A percentile compares a stretch with the other conserved stretches of the same genome.
Evolutionary conservation across 768 basidiomycete genomes (phyloP).

Genomic region (Trametes maxima): DNA sequence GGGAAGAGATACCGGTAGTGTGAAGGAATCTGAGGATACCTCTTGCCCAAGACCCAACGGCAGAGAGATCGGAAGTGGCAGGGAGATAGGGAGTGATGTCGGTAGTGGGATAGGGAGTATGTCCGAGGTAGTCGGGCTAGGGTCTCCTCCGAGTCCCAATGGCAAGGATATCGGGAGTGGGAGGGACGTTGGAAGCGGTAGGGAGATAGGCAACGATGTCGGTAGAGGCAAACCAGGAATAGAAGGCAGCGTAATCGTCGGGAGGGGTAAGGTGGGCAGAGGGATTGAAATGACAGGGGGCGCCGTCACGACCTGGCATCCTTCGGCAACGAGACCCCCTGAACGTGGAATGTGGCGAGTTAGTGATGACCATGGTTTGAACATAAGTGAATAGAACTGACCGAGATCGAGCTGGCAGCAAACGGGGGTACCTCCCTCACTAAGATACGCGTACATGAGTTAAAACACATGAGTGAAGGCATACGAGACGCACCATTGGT

Average conservation of each 20-base stretch:
- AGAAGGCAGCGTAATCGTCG: not conserved
- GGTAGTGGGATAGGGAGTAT: not conserved
- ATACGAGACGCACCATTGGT: conserved; percentile 10
- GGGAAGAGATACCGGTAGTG: conserved; percentile 7
- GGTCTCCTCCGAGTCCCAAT: not conserved
- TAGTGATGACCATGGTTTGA: no score
- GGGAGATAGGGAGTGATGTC: not conserved
- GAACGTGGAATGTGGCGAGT: no score
- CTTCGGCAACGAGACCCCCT: conserved; percentile 10
- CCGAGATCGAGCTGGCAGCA: conserved; percentile 15
- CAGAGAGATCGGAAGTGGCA: not conserved
- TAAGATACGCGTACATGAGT: no score
- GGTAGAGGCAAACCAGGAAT: not conserved
- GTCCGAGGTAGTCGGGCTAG: not conserved
- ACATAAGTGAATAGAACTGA: not conserved
- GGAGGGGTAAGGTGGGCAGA: not conserved
- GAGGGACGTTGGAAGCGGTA: not conserved
- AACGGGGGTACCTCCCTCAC: conserved; percentile 9
- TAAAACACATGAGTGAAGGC: no score
- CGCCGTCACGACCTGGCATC: conserved; percentile 1
- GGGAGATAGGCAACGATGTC: conserved; percentile 2
- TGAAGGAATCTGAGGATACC: not conserved
- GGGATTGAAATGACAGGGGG: not conserved
- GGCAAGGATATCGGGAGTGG: not conserved
- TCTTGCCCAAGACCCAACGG: not conserved